phyloP scores from a whole-genome alignment of 1,284 basidiomycete genomes.

The Trichosporon coremiiforme region DNA sequence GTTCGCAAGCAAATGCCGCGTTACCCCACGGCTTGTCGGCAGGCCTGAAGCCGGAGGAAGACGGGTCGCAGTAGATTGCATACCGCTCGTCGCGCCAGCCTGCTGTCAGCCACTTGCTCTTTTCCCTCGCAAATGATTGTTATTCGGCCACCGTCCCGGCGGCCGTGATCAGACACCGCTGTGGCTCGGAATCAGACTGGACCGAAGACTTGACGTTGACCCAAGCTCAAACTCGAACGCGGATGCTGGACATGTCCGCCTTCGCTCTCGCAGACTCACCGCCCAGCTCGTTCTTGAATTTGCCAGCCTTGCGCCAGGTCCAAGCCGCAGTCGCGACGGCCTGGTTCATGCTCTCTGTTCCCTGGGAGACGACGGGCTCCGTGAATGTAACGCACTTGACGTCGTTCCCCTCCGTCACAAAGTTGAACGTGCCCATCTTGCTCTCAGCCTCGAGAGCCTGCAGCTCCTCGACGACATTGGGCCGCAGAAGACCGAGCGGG shows the following conservation, averaged over 20 bases:
- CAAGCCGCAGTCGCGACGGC: slow-evolving; percentile 50
- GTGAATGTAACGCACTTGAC: slow-evolving; percentile 40
- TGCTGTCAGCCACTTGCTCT: slow-evolving; percentile 32
- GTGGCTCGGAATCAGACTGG: no score
- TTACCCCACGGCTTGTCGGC: slow-evolving; percentile 57
- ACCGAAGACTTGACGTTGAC: no score
- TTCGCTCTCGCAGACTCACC: no score
- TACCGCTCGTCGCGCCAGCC: slow-evolving; percentile 85
- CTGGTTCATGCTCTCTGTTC: slow-evolving; percentile 40
- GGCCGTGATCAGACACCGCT: no score
- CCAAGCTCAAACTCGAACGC: no score
- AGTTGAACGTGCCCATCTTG: slow-evolving; percentile 5
- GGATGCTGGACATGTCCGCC: no score
- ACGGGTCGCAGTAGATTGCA: slow-evolving; percentile 72
- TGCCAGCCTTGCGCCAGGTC: slow-evolving; percentile 52
- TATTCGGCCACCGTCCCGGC: no score
- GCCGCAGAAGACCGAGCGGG: slow-evolving; percentile 33
- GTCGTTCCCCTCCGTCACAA: slow-evolving; percentile 4
- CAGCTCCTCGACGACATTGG: slow-evolving; percentile 22
- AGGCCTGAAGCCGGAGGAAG: slow-evolving; percentile 55
- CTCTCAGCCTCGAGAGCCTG: not conserved
- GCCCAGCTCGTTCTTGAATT: slow-evolving; percentile 53
- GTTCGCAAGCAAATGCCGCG: slow-evolving; percentile 83
- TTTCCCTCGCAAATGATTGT: no score
- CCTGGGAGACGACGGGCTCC: slow-evolving; percentile 35